phyloP scores from a whole-genome alignment of 805 yeast species.

The Kodamaea lidongshanica region DNA sequence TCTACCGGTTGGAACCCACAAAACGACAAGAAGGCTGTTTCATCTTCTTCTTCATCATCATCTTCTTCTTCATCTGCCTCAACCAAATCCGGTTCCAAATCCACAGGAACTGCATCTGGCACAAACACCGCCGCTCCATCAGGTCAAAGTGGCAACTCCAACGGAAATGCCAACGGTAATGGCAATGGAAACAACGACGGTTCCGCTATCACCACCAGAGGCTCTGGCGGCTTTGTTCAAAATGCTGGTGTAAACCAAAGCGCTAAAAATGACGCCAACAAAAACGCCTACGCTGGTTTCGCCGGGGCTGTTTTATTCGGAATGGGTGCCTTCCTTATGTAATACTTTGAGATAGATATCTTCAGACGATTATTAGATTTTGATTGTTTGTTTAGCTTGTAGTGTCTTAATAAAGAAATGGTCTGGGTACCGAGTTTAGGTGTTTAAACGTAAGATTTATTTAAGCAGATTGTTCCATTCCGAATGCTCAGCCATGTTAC shows the following conservation, averaged over 20 bases:
- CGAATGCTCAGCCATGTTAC: no score
- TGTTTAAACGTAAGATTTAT: no score
- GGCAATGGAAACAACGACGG: constrained; percentile 1
- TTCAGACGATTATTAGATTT: no score
- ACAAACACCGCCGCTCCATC: constrained; percentile 5
- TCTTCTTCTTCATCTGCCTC: constrained; percentile 12
- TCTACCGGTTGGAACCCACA: constrained; percentile 64
- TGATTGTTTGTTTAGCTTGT: no score
- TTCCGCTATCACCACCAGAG: constrained; percentile 1
- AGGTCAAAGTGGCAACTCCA: constrained; percentile 3
- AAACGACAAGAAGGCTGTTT: constrained; percentile 22
- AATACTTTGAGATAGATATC: no score
- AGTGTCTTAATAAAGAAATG: no score
- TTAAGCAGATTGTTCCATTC: no score
- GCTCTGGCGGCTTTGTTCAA: constrained; percentile 2
- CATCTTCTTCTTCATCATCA: constrained; percentile 7
- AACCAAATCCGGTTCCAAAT: constrained; percentile 7
- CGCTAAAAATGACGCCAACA: constrained; percentile 1
- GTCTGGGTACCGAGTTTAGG: no score
- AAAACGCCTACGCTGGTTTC: constrained; percentile 14
- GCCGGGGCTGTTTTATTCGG: constrained; percentile 17
- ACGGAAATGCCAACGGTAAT: constrained; percentile 1
- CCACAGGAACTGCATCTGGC: constrained; percentile 5
- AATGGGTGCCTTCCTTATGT: constrained; percentile 14
- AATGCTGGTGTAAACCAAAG: neutral